These are phyloP conservation scores for Solanum chmielewskii DNA, from an alignment of 257 asterid genomes.

Conservation along the genomic window DNA sequence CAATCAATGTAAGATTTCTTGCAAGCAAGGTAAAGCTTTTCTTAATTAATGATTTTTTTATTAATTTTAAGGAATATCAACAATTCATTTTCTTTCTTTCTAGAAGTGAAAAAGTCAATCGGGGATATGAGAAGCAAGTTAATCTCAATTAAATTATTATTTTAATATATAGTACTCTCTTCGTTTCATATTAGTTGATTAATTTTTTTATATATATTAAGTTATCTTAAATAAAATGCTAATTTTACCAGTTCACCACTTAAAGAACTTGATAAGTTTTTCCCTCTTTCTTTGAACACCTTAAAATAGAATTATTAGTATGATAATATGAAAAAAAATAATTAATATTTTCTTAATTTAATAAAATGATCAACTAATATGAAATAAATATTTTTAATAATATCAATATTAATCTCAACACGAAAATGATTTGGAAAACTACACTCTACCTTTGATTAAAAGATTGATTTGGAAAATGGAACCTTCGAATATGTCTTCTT, in stretches of 20 bases:
- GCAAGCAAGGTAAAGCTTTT: neutral
- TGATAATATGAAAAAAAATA: no score
- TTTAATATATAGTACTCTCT: no score
- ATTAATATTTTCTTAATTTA: no score
- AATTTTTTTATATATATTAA: no score
- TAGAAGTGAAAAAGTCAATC: neutral
- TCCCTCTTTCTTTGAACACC: no score
- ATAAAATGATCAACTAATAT: no score
- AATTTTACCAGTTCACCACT: no score
- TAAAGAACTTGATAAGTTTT: no score
- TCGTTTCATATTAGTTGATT: no score
- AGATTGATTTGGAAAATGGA: neutral
- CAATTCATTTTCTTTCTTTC: neutral
- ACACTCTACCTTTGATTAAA: neutral
- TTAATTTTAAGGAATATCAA: neutral
- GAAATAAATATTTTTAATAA: no score
- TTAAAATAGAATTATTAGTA: no score
- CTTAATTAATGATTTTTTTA: neutral
- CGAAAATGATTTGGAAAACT: neutral
- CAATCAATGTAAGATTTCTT: neutral
- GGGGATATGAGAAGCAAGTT: neutral
- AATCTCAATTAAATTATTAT: neutral
- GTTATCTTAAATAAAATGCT: no score
- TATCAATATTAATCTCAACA: neutral
- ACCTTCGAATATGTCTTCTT: neutral